Evolutionary conservation across 306 rosid genomes (phyloP), one percentile per base, ranked within the genome.

Genomic region (Malus asiatica): DNA sequence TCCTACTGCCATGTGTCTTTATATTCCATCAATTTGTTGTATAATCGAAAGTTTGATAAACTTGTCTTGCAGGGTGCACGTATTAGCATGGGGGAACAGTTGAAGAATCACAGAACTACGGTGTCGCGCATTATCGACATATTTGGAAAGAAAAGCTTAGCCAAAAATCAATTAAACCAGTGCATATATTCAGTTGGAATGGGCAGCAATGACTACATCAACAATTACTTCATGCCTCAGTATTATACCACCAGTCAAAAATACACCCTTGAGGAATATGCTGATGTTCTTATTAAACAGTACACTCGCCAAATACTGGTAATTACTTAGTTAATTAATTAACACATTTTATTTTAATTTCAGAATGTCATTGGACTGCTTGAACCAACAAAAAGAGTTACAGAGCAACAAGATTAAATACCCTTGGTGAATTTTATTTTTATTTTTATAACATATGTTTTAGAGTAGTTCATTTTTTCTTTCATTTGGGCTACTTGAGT

Each of bases 101-200:
- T 87, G 63, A n/a, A n/a, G 27, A 66, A 85, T 59, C 96, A 90
- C 68, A 46, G 13, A 19, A 13, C 4, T 19, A 77, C 76, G 67
- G 44, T 90, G 46, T 74, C 79, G 1, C 42, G 78, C 27, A 84
- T 87, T 1, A 30, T 6, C 6, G 2, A 42, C 12, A 68, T 75
- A 68, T 71, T 87, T 14, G 67, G 83, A 64, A 46, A 35, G 11
- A 11, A 4, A 33, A 62, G 78, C 0, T 11, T 71, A 59, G 84
- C 82, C 0, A 22, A 44, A 20, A 0, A 32, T 12, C 74, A 74
- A 68, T 82, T 90, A 2, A 77, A 80, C 8, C 72, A 77, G 60
- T 88, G 96, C 48, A 38, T 90, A 61, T 90, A 88, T 77, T 80
- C 81, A 30, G 72, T 84, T 55, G 85, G 68, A 58, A 61, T 81